phyloP scores from a whole-genome alignment of 2,329 filamentous ascomycete genomes.

The Ceratocystis huliohia region DNA sequence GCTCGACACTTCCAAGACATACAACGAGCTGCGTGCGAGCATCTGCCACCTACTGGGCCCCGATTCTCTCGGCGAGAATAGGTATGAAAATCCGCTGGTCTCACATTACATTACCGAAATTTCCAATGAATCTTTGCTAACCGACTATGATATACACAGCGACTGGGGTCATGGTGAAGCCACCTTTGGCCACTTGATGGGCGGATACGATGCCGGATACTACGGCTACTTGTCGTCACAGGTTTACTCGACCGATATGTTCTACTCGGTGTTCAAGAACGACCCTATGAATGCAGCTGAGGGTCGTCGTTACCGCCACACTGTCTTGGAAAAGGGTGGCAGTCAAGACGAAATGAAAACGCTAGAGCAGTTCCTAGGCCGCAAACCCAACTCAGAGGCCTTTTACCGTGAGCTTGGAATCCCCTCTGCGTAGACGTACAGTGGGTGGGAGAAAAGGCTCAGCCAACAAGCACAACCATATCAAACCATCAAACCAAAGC shows the following conservation, averaged over 20 bases:
- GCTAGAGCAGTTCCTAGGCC: conserved; percentile 63
- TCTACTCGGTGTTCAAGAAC: conserved; percentile 63
- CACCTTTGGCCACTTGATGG: conserved; percentile 70
- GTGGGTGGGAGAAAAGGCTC: background rate
- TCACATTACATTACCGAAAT: background rate
- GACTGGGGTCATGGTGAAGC: conserved; percentile 67
- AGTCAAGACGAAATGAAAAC: conserved; percentile 71
- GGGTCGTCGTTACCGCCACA: conserved; percentile 64
- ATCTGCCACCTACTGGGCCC: conserved; percentile 64
- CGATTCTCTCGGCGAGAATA: conserved; percentile 47
- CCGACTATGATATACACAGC: conserved; percentile 27
- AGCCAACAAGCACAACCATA: background rate
- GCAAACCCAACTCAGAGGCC: conserved; percentile 62
- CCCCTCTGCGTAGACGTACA: conserved; percentile 13
- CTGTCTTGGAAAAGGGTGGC: conserved; percentile 64
- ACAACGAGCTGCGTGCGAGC: conserved; percentile 59
- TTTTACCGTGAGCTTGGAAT: conserved; percentile 67
- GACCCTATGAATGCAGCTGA: conserved; percentile 66
- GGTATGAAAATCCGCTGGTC: conserved; percentile 31
- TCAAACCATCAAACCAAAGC: background rate
- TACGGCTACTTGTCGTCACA: conserved; percentile 64
- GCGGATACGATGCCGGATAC: conserved; percentile 75
- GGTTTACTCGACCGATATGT: conserved; percentile 80
- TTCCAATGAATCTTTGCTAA: background rate
- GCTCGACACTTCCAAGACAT: conserved; percentile 51